Evolutionary conservation across 352 stramenopile species (phyloP).

Genomic region (Phytopythium cucurbitacearum): DNA sequence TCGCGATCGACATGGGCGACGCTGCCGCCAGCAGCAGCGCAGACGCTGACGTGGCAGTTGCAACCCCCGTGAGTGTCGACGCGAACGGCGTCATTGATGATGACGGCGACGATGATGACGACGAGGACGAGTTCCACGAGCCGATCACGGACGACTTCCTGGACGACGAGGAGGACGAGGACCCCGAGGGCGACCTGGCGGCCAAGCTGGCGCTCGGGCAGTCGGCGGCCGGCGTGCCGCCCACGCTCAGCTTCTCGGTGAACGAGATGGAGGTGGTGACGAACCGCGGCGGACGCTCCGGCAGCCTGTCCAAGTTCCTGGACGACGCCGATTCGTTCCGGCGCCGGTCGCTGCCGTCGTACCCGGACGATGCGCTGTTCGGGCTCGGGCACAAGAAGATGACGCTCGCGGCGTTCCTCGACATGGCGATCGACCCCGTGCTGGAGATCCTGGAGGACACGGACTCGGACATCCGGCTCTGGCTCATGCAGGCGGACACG

Average conservation of each 20-base stretch:
- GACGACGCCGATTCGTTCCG: slow-evolving; percentile 72
- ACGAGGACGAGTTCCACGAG: slow-evolving; percentile 48
- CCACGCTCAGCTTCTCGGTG: slow-evolving; percentile 70
- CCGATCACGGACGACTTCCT: slow-evolving; percentile 26
- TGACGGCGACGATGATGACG: slow-evolving; percentile 24
- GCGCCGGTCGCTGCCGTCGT: slow-evolving; percentile 67
- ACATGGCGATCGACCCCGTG: slow-evolving; percentile 84
- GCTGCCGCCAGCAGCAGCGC: too few species aligned
- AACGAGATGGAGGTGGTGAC: slow-evolving; percentile 86
- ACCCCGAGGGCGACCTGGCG: slow-evolving; percentile 12
- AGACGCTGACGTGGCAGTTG: slow-evolving; percentile 8
- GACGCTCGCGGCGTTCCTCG: slow-evolving; percentile 58
- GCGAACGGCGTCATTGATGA: slow-evolving; percentile 18
- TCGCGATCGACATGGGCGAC: not conserved
- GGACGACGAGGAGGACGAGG: slow-evolving; percentile 17
- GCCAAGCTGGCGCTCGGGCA: slow-evolving; percentile 10
- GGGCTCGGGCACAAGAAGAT: slow-evolving; percentile 55
- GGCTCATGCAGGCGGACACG: slow-evolving; percentile 75
- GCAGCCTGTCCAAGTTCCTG: slow-evolving; percentile 77
- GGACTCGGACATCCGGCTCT: slow-evolving; percentile 80
- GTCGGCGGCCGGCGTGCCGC: slow-evolving; percentile 22
- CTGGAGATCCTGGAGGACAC: slow-evolving; percentile 83
- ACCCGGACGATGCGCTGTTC: slow-evolving; percentile 58
- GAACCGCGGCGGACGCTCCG: slow-evolving; percentile 60
- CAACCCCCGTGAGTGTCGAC: not conserved